Evolutionary conservation across 805 yeast genomes (phyloP), one percentile per base, ranked within the genome.

Genomic region (Clavispora santaluciae): DNA sequence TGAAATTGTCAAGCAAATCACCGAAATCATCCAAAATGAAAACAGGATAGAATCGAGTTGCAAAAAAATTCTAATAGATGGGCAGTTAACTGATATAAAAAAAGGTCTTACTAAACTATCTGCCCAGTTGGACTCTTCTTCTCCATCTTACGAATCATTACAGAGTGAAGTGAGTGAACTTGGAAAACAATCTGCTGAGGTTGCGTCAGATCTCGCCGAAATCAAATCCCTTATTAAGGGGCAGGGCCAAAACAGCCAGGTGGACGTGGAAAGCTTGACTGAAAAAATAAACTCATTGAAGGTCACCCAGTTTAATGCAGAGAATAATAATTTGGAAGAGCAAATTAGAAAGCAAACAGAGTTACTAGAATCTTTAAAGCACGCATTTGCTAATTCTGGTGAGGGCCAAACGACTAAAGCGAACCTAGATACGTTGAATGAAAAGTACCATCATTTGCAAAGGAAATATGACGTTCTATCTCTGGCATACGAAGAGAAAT

Each of bases 401-500:
- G 31, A 15, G 10, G 20, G 12, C 2, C 31, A 28, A n/a, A 12
- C 31, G 9, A n/a, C 18, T 4, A 16, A 7, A 6, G 10, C 15
- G 11, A 13, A 8, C 12, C 18, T 28, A 13, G 29, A 24, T 12
- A 17, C 12, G 3, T 35, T 39, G n/a, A 36, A 38, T 21, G 13
- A 21, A 16, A 48, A 35, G 28, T 18, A 18, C 18, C 11, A 22
- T 1, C 24, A 29, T 6, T 44, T 59, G 17, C 54, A 57, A 15
- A 30, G 23, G 4, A 56, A 57, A 29, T 63, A 61, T 33, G 40
- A 44, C 2, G 39, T 37, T 15, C 48, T 65, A 37, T 41, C 50
- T 17, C 29, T 39, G 10, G 45, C 46, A 4, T 64, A 63, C 41
- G 51, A 50, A n/a, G 37, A 49, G 5, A 63, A 63, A 42, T 55